Evolutionary conservation across 331 rosid species (phyloP).

Genomic region (Acacia pycnantha): DNA sequence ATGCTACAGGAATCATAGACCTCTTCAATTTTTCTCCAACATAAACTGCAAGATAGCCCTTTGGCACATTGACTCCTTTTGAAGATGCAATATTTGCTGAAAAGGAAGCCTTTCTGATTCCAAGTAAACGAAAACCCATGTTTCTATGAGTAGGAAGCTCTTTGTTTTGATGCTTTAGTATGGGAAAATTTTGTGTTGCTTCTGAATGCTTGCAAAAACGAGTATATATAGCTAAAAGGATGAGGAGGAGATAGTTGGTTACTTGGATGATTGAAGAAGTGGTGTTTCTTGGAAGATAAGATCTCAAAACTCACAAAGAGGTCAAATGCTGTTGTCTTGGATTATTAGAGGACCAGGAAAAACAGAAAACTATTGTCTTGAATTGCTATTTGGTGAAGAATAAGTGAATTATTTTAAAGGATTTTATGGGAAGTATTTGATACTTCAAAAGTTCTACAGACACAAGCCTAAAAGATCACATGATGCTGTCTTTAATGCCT

Average conservation of each 20-base stretch:
- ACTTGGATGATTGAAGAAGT: neutral
- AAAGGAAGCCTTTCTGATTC: conserved; percentile 3
- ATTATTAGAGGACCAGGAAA: neutral
- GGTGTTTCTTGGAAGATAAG: conserved; percentile 19
- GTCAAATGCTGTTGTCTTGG: neutral
- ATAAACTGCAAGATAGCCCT: conserved; percentile 37
- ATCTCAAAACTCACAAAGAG: neutral
- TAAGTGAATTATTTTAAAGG: neutral
- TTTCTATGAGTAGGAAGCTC: neutral
- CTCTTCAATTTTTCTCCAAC: conserved; percentile 34
- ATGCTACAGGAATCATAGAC: conserved; percentile 31
- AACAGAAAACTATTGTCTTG: neutral
- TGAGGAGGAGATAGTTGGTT: neutral
- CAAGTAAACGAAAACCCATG: conserved; percentile 36
- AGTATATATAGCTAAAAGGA: conserved; percentile 23
- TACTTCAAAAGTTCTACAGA: neutral
- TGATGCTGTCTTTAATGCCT: neutral
- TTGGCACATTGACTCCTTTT: conserved; percentile 22
- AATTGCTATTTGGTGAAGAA: neutral
- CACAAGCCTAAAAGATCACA: neutral
- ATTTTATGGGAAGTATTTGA: neutral
- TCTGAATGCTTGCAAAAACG: neutral
- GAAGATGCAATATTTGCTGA: neutral
- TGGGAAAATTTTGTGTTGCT: neutral
- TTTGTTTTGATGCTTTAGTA: neutral